Conservation (phyloP, 306 rosid species). For the Glycyrrhiza uralensis region DNA sequence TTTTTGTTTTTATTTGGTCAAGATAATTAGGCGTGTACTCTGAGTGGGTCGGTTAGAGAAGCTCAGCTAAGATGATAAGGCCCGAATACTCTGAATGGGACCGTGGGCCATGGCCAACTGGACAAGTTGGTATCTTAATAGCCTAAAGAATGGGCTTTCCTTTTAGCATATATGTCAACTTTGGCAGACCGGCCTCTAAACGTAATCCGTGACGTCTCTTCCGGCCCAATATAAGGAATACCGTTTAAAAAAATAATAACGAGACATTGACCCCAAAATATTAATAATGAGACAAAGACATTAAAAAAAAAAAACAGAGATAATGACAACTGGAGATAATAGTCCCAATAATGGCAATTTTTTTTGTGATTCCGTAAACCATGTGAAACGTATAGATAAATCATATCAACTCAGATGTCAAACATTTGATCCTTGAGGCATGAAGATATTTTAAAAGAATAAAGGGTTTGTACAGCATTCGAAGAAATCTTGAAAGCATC, state of each 20-base stretch:
- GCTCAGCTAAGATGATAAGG: not conserved
- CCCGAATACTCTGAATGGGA: not conserved
- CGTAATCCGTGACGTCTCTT: slow-evolving; percentile 15
- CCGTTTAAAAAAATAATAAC: not conserved
- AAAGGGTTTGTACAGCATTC: not conserved
- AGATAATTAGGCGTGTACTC: not conserved
- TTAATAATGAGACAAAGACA: not conserved
- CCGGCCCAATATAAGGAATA: not conserved
- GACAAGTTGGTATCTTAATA: not conserved
- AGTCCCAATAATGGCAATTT: not conserved
- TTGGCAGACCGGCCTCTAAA: not conserved
- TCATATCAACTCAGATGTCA: not conserved
- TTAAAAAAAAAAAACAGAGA: not conserved
- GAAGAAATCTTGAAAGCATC: not conserved
- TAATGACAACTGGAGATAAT: not conserved
- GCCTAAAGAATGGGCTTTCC: not conserved
- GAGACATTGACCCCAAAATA: not conserved
- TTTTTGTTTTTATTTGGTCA: not conserved
- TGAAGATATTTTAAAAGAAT: too few relatives aligned
- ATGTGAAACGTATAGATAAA: not conserved
- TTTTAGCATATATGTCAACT: not conserved
- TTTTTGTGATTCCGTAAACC: not conserved
- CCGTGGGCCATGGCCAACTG: not conserved
- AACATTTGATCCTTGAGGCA: not conserved
- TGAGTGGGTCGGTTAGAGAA: not conserved